Percentiles rank a stretch among this genome's conserved stretches.
Conservation (phyloP, 768 basidiomycete species). For the Cystobasidium tubakii region DNA sequence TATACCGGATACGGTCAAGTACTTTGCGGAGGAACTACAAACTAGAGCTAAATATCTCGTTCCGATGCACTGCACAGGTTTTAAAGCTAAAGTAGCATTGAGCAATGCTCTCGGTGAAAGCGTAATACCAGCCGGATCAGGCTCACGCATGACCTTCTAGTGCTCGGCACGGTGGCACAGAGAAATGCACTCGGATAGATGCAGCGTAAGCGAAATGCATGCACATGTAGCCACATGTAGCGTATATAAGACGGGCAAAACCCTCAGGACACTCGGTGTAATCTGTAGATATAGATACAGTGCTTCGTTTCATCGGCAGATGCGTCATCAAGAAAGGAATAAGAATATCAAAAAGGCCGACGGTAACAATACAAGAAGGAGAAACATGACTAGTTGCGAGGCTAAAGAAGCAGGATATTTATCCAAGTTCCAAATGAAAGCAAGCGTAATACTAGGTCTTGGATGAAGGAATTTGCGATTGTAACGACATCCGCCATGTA, state of each 20-base stretch:
- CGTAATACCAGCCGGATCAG: constrained; percentile 71
- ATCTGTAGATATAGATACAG: background rate
- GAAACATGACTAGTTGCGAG: too few species aligned
- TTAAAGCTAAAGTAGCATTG: constrained; percentile 67
- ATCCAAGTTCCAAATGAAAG: too few species aligned
- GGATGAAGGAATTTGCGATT: too few species aligned
- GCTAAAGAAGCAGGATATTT: too few species aligned
- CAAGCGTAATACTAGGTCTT: too few species aligned
- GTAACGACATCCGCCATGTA: background rate
- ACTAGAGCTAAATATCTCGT: constrained; percentile 67
- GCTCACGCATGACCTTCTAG: constrained; percentile 59
- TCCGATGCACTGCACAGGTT: constrained; percentile 81
- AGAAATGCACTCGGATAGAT: too few species aligned
- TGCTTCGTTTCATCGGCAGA: background rate
- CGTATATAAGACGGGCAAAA: too few species aligned
- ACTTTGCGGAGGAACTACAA: constrained; percentile 59
- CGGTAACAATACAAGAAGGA: background rate
- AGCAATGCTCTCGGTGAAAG: constrained; percentile 65
- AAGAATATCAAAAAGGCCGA: background rate
- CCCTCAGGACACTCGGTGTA: too few species aligned
- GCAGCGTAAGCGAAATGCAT: too few species aligned
- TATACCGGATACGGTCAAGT: constrained; percentile 65
- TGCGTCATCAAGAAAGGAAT: background rate
- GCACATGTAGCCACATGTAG: too few species aligned
- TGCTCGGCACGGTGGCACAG: too few species aligned